Conservation (phyloP, 768 basidiomycete species). For the Suillus alpinus region DNA sequence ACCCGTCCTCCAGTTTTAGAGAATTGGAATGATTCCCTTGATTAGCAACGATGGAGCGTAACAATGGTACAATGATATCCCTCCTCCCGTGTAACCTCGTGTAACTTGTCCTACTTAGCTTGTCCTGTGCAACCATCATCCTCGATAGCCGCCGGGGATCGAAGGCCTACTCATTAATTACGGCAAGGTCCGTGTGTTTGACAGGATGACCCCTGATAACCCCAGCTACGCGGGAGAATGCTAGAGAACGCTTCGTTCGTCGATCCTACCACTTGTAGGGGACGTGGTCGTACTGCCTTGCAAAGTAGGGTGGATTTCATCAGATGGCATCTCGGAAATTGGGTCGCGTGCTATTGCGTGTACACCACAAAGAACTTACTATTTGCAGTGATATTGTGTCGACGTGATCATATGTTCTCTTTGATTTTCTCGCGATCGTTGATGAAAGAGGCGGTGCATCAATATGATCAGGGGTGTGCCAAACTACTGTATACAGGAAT, state of each 20-base stretch:
- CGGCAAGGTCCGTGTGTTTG: not conserved
- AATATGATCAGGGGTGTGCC: not conserved
- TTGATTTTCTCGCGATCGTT: conserved; percentile 4
- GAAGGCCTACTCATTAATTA: not conserved
- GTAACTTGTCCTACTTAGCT: not conserved
- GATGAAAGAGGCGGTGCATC: conserved; percentile 3
- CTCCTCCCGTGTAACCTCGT: not conserved
- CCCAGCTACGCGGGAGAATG: not conserved
- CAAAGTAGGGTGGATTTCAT: not conserved
- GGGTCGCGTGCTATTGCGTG: not conserved
- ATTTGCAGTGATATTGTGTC: not conserved
- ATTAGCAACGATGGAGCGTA: not conserved
- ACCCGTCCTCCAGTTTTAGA: not conserved
- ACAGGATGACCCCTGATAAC: not conserved
- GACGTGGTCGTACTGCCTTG: not conserved
- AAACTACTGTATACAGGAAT: not conserved
- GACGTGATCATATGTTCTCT: not conserved
- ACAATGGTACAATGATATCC: not conserved
- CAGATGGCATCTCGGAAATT: not conserved
- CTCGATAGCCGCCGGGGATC: not conserved
- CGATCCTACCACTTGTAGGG: not conserved
- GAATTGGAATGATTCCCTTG: not conserved
- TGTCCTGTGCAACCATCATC: conserved; percentile 5
- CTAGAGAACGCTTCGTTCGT: not conserved
- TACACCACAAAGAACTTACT: not conserved